phyloP scores from a whole-genome alignment of 345 rosid genomes.

The Pugionium dolabratum region DNA sequence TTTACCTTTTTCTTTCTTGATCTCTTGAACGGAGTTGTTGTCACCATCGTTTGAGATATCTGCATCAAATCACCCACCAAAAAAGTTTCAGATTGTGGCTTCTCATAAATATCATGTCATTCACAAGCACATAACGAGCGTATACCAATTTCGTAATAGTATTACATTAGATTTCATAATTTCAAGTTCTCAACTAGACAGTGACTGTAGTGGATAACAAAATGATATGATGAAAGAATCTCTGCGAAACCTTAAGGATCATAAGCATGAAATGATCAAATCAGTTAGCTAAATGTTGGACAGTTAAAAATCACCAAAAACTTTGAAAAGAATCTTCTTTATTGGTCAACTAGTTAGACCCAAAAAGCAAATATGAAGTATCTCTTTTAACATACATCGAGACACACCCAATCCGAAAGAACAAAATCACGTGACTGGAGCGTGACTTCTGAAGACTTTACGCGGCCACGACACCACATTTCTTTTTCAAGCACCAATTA shows the following conservation, averaged over 20 bases:
- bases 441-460: slow-evolving; percentile 32
- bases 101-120: background rate
- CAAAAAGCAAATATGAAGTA: slow-evolving; percentile 32
- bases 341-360: slow-evolving; percentile 29
- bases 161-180: background rate
- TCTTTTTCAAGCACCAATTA: slow-evolving; percentile 3
- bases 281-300: background rate
- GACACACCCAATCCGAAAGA: slow-evolving; percentile 26
- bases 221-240: slow-evolving; percentile 1
- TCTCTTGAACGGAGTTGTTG: slow-evolving; percentile 49
- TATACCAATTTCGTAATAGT: background rate
- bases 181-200: slow-evolving; percentile 8
- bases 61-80: slow-evolving; percentile 31
- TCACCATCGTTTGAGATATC: slow-evolving; percentile 42
- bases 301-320: slow-evolving; percentile 1
- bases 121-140: slow-evolving; percentile 1
- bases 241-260: background rate
- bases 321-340: slow-evolving; percentile 6
- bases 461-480: slow-evolving; percentile 28
- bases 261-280: background rate
- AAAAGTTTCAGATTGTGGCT: background rate
- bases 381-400: slow-evolving; percentile 33
- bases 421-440: slow-evolving; percentile 41
- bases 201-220: background rate
- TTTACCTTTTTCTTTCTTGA: slow-evolving; percentile 72